phyloP scores from a whole-genome alignment of 345 rosid genomes.

The Eucalyptus cloeziana region DNA sequence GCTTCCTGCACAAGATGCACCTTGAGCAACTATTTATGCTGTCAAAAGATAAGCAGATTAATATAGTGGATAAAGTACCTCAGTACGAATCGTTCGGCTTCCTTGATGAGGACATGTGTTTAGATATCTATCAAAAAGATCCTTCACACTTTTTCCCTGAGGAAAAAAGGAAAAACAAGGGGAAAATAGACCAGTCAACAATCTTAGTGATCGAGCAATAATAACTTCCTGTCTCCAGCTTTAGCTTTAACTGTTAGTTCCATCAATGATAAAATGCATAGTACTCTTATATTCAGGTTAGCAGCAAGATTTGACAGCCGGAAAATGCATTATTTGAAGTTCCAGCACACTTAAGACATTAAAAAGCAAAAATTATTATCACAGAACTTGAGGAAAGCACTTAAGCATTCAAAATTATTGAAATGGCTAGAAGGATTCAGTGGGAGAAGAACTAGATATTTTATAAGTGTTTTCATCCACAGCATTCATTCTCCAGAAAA shows the following conservation, averaged over 20 bases:
- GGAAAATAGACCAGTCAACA: not conserved
- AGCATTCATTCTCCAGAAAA: not conserved
- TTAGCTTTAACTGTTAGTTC: not conserved
- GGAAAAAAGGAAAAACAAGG: not conserved
- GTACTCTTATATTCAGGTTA: not conserved
- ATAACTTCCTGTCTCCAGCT: not conserved
- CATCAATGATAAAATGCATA: not conserved
- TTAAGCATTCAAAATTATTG: not conserved
- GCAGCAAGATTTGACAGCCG: not conserved
- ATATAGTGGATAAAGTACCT: slow-evolving; percentile 24
- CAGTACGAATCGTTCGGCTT: slow-evolving; percentile 85
- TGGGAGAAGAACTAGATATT: not conserved
- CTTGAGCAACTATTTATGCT: not conserved
- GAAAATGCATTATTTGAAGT: not conserved
- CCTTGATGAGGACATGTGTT: slow-evolving; percentile 91
- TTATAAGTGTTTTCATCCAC: not conserved
- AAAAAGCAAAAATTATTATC: not conserved
- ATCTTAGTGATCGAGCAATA: not conserved
- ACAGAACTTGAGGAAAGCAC: not conserved
- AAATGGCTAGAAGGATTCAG: not conserved
- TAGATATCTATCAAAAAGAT: slow-evolving; percentile 57
- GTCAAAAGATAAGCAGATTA: not conserved
- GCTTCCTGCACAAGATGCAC: slow-evolving; percentile 40
- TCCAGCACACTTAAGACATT: not conserved
- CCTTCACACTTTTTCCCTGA: slow-evolving; percentile 51